Base-by-base conservation (phyloP, 2,329 filamentous ascomycete genomes). In the Pseudogymnoascus sp. region DNA sequence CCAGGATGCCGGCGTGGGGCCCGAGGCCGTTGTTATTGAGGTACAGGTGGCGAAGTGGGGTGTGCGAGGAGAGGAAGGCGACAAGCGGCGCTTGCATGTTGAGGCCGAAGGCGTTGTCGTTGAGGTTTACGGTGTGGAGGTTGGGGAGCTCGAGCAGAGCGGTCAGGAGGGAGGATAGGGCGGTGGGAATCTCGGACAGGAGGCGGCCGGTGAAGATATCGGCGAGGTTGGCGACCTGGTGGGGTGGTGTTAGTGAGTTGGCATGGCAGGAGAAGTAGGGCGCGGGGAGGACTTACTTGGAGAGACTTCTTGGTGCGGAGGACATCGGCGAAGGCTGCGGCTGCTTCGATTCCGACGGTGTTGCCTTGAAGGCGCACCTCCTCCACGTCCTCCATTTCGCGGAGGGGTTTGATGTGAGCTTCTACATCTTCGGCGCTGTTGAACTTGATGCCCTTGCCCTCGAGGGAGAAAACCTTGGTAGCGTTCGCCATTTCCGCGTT, bases 21-120 rank as follows among this genome's bases (percentile, higher is more conserved):
- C 95, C 95, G 38, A 99, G 85, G 29, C 95, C 95, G 76, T 99
- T 99, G 82, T 99, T 99, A 82, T 97, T 97, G 64, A 99, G 86
- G 77, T 96, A 91, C 29, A 99, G 85, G 76, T 97, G 93, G 76
- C 93, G 92, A 44, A 99, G 86, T 2, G 95, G 93, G 2, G 90
- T 86, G 77, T 97, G 93, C 64, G 87, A 83, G 63, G 90, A 87
- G 66, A 99, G 86, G 79, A 99, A 99, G 65, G 90, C 90, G 69
- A 96, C 90, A 59, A 99, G 85, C 8, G 93, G 95, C 37, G 91
- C 92, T 75, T 96, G 90, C 14, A 91, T 96, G 78, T 96, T 97
- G 66, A 97, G 86, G 63, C 95, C 95, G 72, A 99, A 99, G 53
- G 95, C 95, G 77, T 99, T 99, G 78, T 99, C 95, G 77, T 93